A percentile compares a stretch with the other conserved stretches of the same genome.
Evolutionary conservation across 2,329 filamentous ascomycete species (phyloP).

Genomic region (Claviceps monticola): DNA sequence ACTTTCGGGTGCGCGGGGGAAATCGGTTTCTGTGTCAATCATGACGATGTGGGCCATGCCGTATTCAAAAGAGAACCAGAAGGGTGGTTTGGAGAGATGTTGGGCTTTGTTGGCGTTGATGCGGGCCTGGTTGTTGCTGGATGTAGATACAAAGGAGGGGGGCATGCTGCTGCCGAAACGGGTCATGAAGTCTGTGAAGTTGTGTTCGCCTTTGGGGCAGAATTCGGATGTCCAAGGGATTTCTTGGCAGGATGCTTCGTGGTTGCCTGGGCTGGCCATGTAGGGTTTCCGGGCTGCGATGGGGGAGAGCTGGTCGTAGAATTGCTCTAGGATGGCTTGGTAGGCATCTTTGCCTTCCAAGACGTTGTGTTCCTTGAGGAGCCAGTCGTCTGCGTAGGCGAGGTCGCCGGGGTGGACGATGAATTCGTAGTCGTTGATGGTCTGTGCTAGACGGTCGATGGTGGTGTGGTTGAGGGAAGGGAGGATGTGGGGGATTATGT

Average conservation of each 20-base stretch:
- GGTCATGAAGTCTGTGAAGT: conserved; percentile 46
- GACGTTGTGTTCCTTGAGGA: conserved; percentile 29
- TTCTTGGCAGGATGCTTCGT: conserved; percentile 39
- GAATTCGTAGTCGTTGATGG: conserved; percentile 40
- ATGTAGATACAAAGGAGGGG: conserved; percentile 34
- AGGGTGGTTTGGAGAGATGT: conserved; percentile 15
- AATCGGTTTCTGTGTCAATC: conserved; percentile 21
- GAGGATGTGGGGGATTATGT: conserved; percentile 32
- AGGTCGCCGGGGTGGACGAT: conserved; percentile 41
- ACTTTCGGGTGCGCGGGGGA: conserved; percentile 15
- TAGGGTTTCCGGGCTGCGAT: conserved; percentile 40
- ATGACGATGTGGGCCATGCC: conserved; percentile 17
- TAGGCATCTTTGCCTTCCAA: conserved; percentile 36
- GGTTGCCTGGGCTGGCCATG: conserved; percentile 33
- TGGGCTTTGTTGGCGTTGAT: conserved; percentile 30
- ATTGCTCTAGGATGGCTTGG: conserved; percentile 41
- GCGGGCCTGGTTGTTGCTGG: conserved; percentile 25
- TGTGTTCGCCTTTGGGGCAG: conserved; percentile 39
- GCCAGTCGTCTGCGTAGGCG: conserved; percentile 46
- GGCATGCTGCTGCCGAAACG: conserved; percentile 41
- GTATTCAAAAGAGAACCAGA: conserved; percentile 16
- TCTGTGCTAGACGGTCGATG: conserved; percentile 38
- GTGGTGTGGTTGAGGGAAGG: conserved; percentile 44
- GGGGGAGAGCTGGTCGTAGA: conserved; percentile 28
- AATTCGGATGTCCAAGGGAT: conserved; percentile 21